phyloP scores from a whole-genome alignment of 2,329 filamentous ascomycete genomes.

The Ascochyta clinopodiicola region DNA sequence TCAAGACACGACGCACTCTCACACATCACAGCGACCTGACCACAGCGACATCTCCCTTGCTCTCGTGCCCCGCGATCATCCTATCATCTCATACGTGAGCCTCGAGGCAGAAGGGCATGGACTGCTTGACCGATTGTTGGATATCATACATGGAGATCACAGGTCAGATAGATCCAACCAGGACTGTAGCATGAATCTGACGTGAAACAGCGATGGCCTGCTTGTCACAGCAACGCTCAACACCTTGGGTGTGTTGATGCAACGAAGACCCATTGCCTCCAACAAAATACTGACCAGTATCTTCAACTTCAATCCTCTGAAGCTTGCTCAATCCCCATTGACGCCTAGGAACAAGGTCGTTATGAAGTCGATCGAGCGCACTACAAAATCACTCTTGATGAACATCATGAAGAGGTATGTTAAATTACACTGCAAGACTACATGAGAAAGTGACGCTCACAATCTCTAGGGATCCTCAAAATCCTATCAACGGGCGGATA shows the following conservation, averaged over 20 bases:
- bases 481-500: conserved; percentile 76
- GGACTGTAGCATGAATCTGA: conserved; percentile 30
- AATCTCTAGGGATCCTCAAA: conserved; percentile 73
- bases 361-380: conserved; percentile 94
- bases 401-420: conserved; percentile 80
- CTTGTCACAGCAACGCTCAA: conserved; percentile 92
- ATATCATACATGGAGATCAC: conserved; percentile 82
- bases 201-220: conserved; percentile 73
- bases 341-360: conserved; percentile 81
- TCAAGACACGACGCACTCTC: conserved; percentile 22
- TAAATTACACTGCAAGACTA: background rate
- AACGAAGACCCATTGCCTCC: conserved; percentile 78
- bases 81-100: conserved; percentile 76
- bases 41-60: conserved; percentile 85
- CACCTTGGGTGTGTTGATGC: conserved; percentile 80
- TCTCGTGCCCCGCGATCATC: conserved; percentile 83
- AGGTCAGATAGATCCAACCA: conserved; percentile 64
- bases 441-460: conserved; percentile 6
- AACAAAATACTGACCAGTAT: conserved; percentile 86
- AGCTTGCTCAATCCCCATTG: conserved; percentile 76
- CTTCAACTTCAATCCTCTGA: conserved; percentile 90
- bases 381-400: conserved; percentile 80
- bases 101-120: conserved; percentile 94
- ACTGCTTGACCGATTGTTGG: conserved; percentile 85
- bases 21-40: conserved; percentile 66